Conservation (phyloP, 176 grass and related monocot species). For the Pharus latifolius region DNA sequence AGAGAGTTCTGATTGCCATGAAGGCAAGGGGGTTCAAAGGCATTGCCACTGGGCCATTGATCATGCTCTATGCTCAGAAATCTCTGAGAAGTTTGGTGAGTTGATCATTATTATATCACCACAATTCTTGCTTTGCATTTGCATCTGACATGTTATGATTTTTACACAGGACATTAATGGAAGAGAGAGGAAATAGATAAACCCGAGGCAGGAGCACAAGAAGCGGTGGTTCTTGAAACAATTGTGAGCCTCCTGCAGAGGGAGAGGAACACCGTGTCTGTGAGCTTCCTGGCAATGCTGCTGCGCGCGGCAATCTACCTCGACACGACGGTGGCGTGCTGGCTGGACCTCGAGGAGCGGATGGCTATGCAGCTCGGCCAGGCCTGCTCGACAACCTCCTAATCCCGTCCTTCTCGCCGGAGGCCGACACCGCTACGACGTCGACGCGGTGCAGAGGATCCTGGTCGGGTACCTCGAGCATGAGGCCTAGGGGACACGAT, state of each 20-base stretch:
- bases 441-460: constrained; percentile 73
- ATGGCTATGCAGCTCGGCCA: constrained; percentile 70
- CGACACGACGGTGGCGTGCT: constrained; percentile 77
- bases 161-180: constrained; percentile 54
- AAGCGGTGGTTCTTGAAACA: constrained; percentile 79
- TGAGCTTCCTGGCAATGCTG: constrained; percentile 89
- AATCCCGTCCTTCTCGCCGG: constrained; percentile 44
- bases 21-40: constrained; percentile 67
- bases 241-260: constrained; percentile 73
- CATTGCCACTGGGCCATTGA: constrained; percentile 59
- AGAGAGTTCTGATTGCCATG: constrained; percentile 73
- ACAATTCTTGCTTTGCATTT: neutral
- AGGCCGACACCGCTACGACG: constrained; percentile 36
- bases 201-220: constrained; percentile 64
- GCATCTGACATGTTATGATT: neutral
- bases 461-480: constrained; percentile 68
- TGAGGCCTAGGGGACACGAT: constrained; percentile 34
- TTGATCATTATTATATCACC: neutral
- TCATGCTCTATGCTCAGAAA: constrained; percentile 97
- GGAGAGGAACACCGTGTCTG: constrained; percentile 70
- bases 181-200: constrained; percentile 46
- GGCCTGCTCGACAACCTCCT: constrained; percentile 76
- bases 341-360: constrained; percentile 72
- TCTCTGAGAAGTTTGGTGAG: constrained; percentile 72
- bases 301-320: constrained; percentile 59